Evolutionary conservation across 2,329 filamentous ascomycete species (phyloP).

Genomic region (Daldinia sp.): DNA sequence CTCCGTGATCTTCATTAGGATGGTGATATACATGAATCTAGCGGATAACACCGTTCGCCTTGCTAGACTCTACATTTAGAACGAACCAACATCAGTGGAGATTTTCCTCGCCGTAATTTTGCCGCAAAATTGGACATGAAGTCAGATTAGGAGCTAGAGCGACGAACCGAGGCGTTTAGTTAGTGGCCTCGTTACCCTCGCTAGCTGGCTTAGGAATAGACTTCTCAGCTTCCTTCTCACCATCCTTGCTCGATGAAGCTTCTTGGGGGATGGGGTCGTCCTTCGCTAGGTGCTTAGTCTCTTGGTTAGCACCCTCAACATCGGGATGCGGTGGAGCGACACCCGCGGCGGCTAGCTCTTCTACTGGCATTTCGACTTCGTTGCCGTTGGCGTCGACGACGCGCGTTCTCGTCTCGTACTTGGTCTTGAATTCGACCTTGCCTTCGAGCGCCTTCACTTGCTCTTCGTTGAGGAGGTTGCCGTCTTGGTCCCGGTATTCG

Average conservation of each 20-base stretch:
- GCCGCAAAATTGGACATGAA: constrained; percentile 2
- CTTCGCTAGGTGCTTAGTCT: constrained; percentile 58
- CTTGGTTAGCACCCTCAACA: constrained; percentile 66
- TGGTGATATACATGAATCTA: constrained; percentile 41
- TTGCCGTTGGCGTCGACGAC: constrained; percentile 82
- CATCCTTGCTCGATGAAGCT: constrained; percentile 61
- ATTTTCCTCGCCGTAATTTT: constrained; percentile 21
- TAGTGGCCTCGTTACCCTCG: constrained; percentile 66
- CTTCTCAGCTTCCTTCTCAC: constrained; percentile 65
- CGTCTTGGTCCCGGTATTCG: constrained; percentile 94
- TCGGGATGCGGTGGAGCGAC: constrained; percentile 68
- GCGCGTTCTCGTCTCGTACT: constrained; percentile 92
- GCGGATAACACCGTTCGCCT: constrained; percentile 21
- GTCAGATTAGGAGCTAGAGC: constrained; percentile 7
- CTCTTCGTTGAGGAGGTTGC: constrained; percentile 84
- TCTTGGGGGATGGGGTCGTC: constrained; percentile 53
- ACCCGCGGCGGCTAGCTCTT: constrained; percentile 50
- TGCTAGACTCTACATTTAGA: constrained; percentile 18
- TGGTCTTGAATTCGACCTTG: constrained; percentile 94
- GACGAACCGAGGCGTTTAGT: constrained; percentile 16
- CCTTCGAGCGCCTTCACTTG: constrained; percentile 86
- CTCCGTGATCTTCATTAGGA: constrained; percentile 43
- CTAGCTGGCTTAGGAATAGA: constrained; percentile 68
- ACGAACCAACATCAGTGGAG: constrained; percentile 23
- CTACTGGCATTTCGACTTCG: constrained; percentile 65